Evolutionary conservation across 2,329 filamentous ascomycete species (phyloP), one percentile per base, ranked within the genome.

Genomic region (Cylindrodendrum hubeiense): DNA sequence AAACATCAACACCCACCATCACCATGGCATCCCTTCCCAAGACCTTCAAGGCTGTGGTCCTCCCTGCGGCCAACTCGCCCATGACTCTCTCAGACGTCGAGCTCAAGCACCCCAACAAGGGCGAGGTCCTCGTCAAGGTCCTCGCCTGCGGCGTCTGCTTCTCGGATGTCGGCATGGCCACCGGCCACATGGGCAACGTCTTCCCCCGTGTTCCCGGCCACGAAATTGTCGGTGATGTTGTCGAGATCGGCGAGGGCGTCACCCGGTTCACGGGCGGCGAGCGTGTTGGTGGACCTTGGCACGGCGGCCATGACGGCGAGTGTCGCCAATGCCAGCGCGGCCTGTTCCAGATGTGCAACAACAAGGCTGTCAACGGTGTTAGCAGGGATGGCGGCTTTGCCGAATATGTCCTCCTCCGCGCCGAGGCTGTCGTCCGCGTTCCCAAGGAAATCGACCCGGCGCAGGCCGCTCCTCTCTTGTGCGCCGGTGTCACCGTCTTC

Each of bases 121-220:
- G 86, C 19, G 83, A 93, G 72, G 80, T 94, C 3, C 85, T 94
- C 26, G 84, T 93, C 77, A 93, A 93, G 76, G 86, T 93, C 3
- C 81, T 89, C 9, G 91, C 91, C 6, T 93, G 89, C 70, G 92
- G 92, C 46, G 86, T 95, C 52, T 94, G 92, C 78, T 90, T 89
- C 76, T 87, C 85, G 1, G 92, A 94, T 71, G 66, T 79, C 21
- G 79, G 77, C 57, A 78, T 86, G 1, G 81, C 84, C 53, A 50
- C 74, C 3, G 88, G 88, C 24, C 72, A 78, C 5, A 79, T 91
- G 46, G 87, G 87, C 12, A 83, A 87, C 46, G 71, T 84, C 21
- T 90, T 87, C 71, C 91, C 91, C 1, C 84, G 87, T 6, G 79
- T 89, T 2, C 89, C 90, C 0, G 92, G 92, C 22, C 92, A 95